Conservation (phyloP, 768 basidiomycete species). For the Lactarius akahatsu region DNA sequence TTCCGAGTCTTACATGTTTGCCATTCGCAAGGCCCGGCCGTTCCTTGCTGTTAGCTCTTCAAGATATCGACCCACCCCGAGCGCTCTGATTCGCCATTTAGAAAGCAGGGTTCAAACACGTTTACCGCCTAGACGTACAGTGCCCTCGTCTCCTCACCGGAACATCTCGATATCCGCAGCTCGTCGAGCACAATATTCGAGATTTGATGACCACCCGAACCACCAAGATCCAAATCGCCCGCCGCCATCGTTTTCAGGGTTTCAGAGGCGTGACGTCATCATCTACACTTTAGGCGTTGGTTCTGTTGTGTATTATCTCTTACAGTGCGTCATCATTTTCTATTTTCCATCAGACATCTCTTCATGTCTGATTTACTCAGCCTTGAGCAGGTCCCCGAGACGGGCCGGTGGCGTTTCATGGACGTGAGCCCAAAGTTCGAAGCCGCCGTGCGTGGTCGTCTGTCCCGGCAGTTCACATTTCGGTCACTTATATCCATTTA, state of each 20-base stretch:
- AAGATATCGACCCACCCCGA: not conserved
- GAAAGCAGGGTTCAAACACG: not conserved
- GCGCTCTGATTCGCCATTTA: not conserved
- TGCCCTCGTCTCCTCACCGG: not conserved
- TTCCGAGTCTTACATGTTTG: not conserved
- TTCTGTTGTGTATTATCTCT: slow-evolving; percentile 33
- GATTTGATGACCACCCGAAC: slow-evolving; percentile 22
- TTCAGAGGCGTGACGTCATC: slow-evolving; percentile 23
- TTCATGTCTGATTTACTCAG: slow-evolving; percentile 39
- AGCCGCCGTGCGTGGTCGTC: slow-evolving; percentile 43
- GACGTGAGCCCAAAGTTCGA: slow-evolving; percentile 62
- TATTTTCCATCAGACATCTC: not conserved
- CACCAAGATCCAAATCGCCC: slow-evolving; percentile 2
- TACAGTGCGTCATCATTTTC: slow-evolving; percentile 34
- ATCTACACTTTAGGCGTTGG: slow-evolving; percentile 27
- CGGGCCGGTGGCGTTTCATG: slow-evolving; percentile 89
- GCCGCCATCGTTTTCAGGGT: not conserved
- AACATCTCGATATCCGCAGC: slow-evolving; percentile 8
- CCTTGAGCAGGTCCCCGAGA: slow-evolving; percentile 82
- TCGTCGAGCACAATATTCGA: slow-evolving; percentile 22
- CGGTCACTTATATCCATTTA: slow-evolving; percentile 28
- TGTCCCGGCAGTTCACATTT: not conserved
- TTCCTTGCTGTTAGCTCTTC: not conserved
- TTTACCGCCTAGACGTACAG: not conserved
- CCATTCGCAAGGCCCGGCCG: not conserved